Evolutionary conservation across 164 flowering plant species (phyloP), one percentile per base, ranked within the genome.

Genomic region (Vitis labrusca): DNA sequence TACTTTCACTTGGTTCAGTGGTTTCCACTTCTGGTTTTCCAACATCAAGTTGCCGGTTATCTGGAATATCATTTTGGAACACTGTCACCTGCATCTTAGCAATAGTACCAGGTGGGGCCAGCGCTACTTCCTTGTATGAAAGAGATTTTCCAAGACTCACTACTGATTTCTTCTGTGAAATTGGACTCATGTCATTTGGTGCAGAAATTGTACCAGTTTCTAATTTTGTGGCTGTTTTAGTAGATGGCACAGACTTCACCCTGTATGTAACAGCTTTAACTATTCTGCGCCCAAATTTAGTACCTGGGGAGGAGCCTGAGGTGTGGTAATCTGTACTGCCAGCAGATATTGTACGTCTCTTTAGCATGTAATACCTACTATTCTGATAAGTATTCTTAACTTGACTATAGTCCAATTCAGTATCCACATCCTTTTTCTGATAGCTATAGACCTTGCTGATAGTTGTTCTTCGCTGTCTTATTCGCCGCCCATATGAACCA

Each of bases 121-220:
- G 62, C 52, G 99, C 98, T 59, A 95, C 98, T 81, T 95, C 99
- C 82, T 91, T 95, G 77, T 95, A 95, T 27, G 99, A 95, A 75
- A 94, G 99, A 63, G 97, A 92, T 74, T 89, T 91, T 48, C 97
- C 98, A 72, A 91, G 85, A 64, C 84, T 83, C 19, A 85, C 82
- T 71, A 84, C 68, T 61, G 92, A 73, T 63, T 79, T 79, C 66
- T 73, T 87, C 71, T 74, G 83, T 23, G 75, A 63, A 68, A 74
- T 30, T 53, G 78, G 58, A 72, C 70, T 72, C 49, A 50, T 61
- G 63, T 82, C 86, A 77, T 57, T 70, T 27, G 81, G 79, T 16
- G 81, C 63, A 37, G 76, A 74, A 70, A 52, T 73, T 54, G 74
- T 70, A 67, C 68, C 72, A 49, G 81, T 53, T 54, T 84, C 91